These are phyloP conservation scores for Dianthus caryophyllus DNA, from an alignment of 148 eudicot species.

Conservation along the genomic window DNA sequence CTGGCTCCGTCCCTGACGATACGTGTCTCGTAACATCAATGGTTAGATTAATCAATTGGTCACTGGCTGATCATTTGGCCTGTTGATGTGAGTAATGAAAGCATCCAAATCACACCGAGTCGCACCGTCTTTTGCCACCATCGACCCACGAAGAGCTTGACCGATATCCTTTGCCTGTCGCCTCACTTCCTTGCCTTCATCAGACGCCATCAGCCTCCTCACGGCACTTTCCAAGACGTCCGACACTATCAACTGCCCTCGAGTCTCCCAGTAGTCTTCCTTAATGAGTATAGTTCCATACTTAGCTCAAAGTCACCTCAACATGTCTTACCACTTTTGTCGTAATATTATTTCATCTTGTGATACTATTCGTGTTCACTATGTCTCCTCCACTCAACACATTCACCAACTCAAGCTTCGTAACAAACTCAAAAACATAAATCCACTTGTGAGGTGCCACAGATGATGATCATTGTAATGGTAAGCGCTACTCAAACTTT, in stretches of 20 bases:
- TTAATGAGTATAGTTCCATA: slow-evolving; percentile 23
- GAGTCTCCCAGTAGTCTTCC: slow-evolving; percentile 30
- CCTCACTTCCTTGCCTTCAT: slow-evolving; percentile 39
- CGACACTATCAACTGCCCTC: slow-evolving; percentile 27
- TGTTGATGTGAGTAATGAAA: slow-evolving; percentile 19
- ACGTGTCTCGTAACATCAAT: too few species aligned
- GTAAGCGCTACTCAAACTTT: too few species aligned
- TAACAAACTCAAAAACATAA: too few species aligned
- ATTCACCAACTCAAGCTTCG: neutral
- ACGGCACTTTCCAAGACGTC: slow-evolving; percentile 22
- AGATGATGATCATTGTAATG: too few species aligned
- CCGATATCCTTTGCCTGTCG: slow-evolving; percentile 35
- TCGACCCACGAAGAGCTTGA: slow-evolving; percentile 6
- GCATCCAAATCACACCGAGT: slow-evolving; percentile 38
- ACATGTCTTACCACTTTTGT: neutral
- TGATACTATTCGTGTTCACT: neutral
- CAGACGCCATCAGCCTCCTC: slow-evolving; percentile 32
- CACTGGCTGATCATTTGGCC: too few species aligned
- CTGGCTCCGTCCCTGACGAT: too few species aligned
- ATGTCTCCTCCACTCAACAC: slow-evolving; percentile 5
- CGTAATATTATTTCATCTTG: neutral
- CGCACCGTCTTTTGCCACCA: slow-evolving; percentile 34
- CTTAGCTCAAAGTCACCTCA: slow-evolving; percentile 10
- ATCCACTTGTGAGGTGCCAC: too few species aligned
- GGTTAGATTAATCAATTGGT: too few species aligned